These are phyloP conservation scores for Houttuynia cordata DNA, from an alignment of 164 flowering plant genomes.

Conservation along the genomic window DNA sequence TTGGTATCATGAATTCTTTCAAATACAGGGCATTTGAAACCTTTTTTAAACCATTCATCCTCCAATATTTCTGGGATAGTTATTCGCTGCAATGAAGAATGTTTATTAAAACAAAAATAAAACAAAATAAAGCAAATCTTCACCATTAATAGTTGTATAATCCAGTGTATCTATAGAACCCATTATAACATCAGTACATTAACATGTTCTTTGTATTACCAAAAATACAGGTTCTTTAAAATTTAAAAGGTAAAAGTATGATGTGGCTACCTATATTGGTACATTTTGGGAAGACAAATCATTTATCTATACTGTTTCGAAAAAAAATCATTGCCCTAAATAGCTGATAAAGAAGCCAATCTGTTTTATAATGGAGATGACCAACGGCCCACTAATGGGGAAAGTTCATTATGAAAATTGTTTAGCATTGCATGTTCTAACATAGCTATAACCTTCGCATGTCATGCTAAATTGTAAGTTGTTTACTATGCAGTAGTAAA, in stretches of 20 bases:
- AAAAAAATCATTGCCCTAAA: not conserved
- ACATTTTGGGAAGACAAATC: not conserved
- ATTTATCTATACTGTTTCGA: not conserved
- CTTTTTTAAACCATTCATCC: conserved; percentile 89
- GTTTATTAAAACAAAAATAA: too few relatives aligned
- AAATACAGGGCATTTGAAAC: conserved; percentile 68
- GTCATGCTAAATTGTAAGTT: too few relatives aligned
- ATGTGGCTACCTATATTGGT: not conserved
- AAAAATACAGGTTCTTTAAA: too few relatives aligned
- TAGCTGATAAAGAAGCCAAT: not conserved
- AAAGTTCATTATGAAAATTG: not conserved
- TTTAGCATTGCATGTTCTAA: not conserved
- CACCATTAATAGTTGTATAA: too few relatives aligned
- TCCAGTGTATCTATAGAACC: too few relatives aligned
- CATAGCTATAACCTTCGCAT: too few relatives aligned
- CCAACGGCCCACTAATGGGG: not conserved
- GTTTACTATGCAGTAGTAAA: too few relatives aligned
- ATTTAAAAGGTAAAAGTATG: too few relatives aligned
- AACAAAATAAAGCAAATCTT: too few relatives aligned
- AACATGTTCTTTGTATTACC: too few relatives aligned
- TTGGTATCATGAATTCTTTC: conserved; percentile 60
- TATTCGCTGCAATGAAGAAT: conserved; percentile 49
- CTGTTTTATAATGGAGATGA: not conserved
- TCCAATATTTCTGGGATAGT: conserved; percentile 76
- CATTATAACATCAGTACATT: too few relatives aligned